Conservation (phyloP, 2,329 filamentous ascomycete species). For the Botryotinia narcissicola region DNA sequence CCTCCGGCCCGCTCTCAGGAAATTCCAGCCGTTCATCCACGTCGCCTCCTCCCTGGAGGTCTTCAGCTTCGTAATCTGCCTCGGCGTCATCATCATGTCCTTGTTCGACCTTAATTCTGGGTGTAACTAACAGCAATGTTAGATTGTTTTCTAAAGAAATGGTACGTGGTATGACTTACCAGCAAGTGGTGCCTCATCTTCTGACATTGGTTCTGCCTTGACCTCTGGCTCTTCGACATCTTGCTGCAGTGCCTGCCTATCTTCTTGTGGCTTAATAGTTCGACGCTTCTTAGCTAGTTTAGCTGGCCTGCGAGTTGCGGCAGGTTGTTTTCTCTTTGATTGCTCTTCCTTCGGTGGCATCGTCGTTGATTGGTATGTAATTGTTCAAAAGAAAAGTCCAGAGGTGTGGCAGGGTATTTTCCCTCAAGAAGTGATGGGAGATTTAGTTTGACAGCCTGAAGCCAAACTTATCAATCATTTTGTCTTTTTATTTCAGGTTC, state of each 20-base stretch:
- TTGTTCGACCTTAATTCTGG: neutral
- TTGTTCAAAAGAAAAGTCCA: neutral
- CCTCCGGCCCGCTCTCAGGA: no score
- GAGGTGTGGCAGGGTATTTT: neutral
- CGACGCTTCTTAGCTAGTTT: neutral
- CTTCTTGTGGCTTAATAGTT: no score
- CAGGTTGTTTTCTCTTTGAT: neutral
- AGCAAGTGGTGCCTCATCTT: neutral
- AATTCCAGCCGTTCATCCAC: neutral
- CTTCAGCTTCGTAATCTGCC: neutral
- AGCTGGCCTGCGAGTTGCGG: neutral
- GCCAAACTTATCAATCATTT: neutral
- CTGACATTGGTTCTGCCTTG: neutral
- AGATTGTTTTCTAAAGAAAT: neutral
- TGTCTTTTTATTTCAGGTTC: neutral
- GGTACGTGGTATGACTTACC: neutral
- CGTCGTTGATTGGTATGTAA: neutral
- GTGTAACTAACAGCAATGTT: neutral
- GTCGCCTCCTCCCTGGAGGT: neutral
- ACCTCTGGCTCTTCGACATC: neutral
- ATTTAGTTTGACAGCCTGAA: no score
- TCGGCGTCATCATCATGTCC: neutral
- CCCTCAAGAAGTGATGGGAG: no score
- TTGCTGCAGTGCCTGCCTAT: no score
- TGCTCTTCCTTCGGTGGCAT: neutral